Base-by-base conservation (phyloP, 345 rosid species). In the Gossypium sturtianum region DNA sequence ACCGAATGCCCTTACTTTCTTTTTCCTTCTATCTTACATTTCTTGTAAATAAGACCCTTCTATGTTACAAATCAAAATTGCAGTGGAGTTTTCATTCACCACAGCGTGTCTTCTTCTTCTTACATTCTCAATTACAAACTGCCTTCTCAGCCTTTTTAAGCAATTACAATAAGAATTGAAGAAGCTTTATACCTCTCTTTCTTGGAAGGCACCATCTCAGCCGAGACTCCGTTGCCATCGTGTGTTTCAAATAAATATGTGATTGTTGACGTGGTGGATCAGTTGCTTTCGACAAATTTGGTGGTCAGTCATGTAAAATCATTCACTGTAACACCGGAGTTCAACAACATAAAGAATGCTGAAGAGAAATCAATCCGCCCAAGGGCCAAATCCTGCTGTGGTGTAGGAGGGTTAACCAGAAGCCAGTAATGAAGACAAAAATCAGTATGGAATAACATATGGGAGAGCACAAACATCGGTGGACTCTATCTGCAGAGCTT, bases 371-470 rank as follows among this genome's bases (percentile, higher is more conserved):
- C 64, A 66, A 70, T 58, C 61, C 13, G 23, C 22, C 63, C 64
- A 53, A 48, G 43, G 76, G 51, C 60, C 56, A 45, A 19, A 44
- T 27, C 80, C 76, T 51, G 79, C 80, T 44, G 45, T 13, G 9
- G 60, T 43, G 61, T 52, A 27, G 75, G 64, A 77, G 60, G n/a
- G 56, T 25, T 41, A 48, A 61, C 66, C 70, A 12, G 16, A 44
- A 59, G 72, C 60, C 70, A 10, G 38, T 74, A 56, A 58, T 23
- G 29, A 13, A n/a, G 11, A 71, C 72, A 61, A 67, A 67, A 67
- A 76, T 84, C 88, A 93, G 78, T 85, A 89, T 22, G 93, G 96
- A 81, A 90, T 82, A 52, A 93, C 94, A 44, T 89, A 93, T 6
- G 96, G 97, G 70, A 90, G 86, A 66, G 96, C 96, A 54, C 75